These are phyloP conservation scores for Megacollybia platyphylla DNA, from an alignment of 1,284 basidiomycete genomes.

Conservation along the genomic window DNA sequence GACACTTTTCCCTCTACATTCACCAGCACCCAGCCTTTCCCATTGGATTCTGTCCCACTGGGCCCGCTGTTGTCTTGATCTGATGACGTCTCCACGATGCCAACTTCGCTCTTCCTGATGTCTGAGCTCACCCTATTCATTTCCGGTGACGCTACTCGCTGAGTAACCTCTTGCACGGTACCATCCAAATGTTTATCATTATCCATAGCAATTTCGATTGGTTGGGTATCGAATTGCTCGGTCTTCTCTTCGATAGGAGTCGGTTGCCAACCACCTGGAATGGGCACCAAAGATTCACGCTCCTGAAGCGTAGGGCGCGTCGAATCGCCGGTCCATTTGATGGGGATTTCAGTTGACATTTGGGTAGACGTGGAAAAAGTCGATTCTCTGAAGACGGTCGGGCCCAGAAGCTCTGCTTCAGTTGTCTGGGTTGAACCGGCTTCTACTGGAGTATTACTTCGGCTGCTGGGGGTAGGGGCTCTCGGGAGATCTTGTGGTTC, in stretches of 20 bases:
- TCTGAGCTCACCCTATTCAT: conserved; percentile 22
- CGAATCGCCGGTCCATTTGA: conserved; percentile 37
- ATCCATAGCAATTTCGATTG: conserved; percentile 15
- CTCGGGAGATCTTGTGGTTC: background rate
- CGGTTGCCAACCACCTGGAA: conserved; percentile 30
- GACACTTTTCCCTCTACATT: conserved; percentile 36
- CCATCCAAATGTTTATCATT: conserved; percentile 17
- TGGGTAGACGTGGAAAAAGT: conserved; percentile 33
- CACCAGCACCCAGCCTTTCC: conserved; percentile 52
- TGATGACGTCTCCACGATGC: conserved; percentile 21
- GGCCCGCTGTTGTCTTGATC: conserved; percentile 8
- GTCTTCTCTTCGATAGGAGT: conserved; percentile 26
- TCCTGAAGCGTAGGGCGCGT: conserved; percentile 15
- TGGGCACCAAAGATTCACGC: conserved; percentile 8
- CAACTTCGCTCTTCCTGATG: conserved; percentile 40
- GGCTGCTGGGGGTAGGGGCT: conserved; percentile 6
- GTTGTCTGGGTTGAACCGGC: background rate
- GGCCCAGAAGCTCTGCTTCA: conserved; percentile 21
- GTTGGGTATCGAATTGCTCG: conserved; percentile 9
- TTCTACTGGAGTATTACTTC: background rate
- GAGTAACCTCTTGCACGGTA: conserved; percentile 32
- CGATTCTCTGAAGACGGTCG: conserved; percentile 40
- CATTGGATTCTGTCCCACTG: conserved; percentile 8
- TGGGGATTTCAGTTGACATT: conserved; percentile 30
- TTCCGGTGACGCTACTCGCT: conserved; percentile 34